phyloP scores from a whole-genome alignment of 345 rosid species.

The Bruguiera gymnorhiza region DNA sequence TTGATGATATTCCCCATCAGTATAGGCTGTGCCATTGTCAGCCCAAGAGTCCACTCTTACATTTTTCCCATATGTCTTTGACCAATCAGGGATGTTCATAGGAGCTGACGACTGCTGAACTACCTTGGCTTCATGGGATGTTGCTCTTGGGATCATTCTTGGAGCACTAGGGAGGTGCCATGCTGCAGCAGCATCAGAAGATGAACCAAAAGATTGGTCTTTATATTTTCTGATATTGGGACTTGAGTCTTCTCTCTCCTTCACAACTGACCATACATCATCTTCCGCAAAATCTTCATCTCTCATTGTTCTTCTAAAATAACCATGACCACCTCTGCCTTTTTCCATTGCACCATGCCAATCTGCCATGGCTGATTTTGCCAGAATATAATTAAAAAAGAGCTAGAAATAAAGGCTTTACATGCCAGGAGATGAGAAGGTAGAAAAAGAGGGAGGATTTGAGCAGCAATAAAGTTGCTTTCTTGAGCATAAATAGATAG shows the following conservation, averaged over 20 bases:
- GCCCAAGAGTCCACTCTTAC: constrained; percentile 21
- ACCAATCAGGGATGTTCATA: constrained; percentile 87
- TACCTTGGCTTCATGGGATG: constrained; percentile 27
- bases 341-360: constrained; percentile 32
- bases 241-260: constrained; percentile 42
- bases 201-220: constrained; percentile 7
- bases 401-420: background rate
- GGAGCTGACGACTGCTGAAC: constrained; percentile 71
- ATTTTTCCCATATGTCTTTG: constrained; percentile 66
- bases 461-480: constrained; percentile 2
- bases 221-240: constrained; percentile 37
- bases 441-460: constrained; percentile 5
- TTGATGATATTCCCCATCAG: background rate
- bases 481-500: constrained; percentile 23
- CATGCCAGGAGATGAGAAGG: background rate
- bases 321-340: constrained; percentile 13
- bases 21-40: background rate
- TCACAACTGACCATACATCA: constrained; percentile 57
- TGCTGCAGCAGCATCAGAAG: constrained; percentile 38
- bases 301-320: constrained; percentile 26
- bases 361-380: constrained; percentile 33
- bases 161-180: constrained; percentile 38
- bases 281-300: constrained; percentile 73
- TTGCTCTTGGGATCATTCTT: constrained; percentile 34
- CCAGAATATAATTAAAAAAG: background rate